Percentiles rank a stretch among this genome's conserved stretches.
These are phyloP conservation scores for Cercophora scortea DNA, from an alignment of 495 filamentous ascomycete genomes.

Conservation along the genomic window DNA sequence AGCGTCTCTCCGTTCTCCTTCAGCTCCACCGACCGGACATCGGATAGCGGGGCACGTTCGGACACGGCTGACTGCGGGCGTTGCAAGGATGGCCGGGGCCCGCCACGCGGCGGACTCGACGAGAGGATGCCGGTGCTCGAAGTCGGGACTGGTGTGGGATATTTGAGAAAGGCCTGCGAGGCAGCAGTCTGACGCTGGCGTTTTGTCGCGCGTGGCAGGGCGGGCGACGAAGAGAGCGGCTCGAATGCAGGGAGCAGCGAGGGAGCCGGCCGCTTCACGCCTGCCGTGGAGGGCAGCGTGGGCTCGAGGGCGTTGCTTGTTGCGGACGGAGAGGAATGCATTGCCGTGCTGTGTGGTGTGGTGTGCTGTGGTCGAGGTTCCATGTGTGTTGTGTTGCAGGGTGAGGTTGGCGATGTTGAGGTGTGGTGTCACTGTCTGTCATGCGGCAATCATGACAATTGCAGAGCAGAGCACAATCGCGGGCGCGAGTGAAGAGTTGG, in stretches of 20 bases:
- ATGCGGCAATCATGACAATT: slow-evolving; percentile 20
- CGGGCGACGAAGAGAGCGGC: slow-evolving; percentile 81
- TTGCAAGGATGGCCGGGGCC: slow-evolving; percentile 46
- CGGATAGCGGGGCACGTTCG: slow-evolving; percentile 77
- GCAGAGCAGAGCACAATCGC: background rate
- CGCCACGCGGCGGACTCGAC: slow-evolving; percentile 67
- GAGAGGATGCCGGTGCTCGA: slow-evolving; percentile 88
- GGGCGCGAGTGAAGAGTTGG: too few relatives aligned
- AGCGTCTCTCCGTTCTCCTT: slow-evolving; percentile 74
- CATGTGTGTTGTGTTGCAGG: too few relatives aligned
- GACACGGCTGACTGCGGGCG: slow-evolving; percentile 62
- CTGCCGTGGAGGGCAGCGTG: slow-evolving; percentile 42
- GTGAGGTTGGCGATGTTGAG: too few relatives aligned
- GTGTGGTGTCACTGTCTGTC: background rate
- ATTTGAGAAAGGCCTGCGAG: slow-evolving; percentile 44
- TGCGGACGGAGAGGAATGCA: slow-evolving; percentile 25
- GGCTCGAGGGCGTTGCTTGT: slow-evolving; percentile 19
- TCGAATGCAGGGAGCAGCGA: slow-evolving; percentile 89
- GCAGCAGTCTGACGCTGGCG: slow-evolving; percentile 45
- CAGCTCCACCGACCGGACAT: slow-evolving; percentile 71
- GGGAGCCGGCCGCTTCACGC: slow-evolving; percentile 70
- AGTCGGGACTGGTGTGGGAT: slow-evolving; percentile 88
- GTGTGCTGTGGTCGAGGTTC: too few relatives aligned
- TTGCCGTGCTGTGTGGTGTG: slow-evolving; percentile 1
- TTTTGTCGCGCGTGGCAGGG: slow-evolving; percentile 65